These are phyloP conservation scores for Polygonum maritimum DNA, from an alignment of 148 eudicot species.

Conservation along the genomic window DNA sequence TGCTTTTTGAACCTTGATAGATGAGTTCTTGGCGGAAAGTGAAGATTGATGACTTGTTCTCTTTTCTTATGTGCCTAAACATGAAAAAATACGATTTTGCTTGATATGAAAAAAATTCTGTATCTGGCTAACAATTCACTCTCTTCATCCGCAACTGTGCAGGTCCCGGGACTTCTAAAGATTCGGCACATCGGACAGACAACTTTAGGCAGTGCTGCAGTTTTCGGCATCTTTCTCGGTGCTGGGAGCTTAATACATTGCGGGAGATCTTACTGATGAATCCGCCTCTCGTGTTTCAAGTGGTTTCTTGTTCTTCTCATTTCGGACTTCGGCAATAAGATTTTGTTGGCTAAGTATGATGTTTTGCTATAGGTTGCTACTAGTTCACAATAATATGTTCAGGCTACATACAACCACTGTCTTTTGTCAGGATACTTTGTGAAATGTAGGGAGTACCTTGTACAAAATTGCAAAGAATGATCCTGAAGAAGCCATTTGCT, in stretches of 20 bases:
- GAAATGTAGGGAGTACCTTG: background rate
- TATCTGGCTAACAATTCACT: background rate
- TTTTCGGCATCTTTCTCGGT: constrained; percentile 89
- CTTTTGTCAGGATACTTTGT: background rate
- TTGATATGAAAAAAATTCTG: background rate
- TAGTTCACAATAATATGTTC: constrained; percentile 1
- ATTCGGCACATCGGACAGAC: constrained; percentile 81
- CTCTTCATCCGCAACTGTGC: constrained; percentile 10
- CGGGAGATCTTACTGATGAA: constrained; percentile 56
- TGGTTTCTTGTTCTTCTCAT: background rate
- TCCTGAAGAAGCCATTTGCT: background rate
- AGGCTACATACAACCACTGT: background rate
- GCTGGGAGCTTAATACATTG: constrained; percentile 96
- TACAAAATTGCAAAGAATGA: background rate
- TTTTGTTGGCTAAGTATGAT: background rate
- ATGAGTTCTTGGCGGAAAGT: background rate
- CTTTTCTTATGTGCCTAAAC: background rate
- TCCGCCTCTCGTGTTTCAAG: background rate
- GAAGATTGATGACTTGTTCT: background rate
- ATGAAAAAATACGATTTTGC: background rate
- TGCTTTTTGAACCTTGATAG: background rate
- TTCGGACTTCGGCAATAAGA: background rate
- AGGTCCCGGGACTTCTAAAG: constrained; percentile 88
- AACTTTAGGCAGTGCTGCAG: constrained; percentile 88
- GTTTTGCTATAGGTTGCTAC: background rate